These are phyloP conservation scores for Symbiodinium natans DNA, from an alignment of 73 alveolate genomes.

Conservation along the genomic window DNA sequence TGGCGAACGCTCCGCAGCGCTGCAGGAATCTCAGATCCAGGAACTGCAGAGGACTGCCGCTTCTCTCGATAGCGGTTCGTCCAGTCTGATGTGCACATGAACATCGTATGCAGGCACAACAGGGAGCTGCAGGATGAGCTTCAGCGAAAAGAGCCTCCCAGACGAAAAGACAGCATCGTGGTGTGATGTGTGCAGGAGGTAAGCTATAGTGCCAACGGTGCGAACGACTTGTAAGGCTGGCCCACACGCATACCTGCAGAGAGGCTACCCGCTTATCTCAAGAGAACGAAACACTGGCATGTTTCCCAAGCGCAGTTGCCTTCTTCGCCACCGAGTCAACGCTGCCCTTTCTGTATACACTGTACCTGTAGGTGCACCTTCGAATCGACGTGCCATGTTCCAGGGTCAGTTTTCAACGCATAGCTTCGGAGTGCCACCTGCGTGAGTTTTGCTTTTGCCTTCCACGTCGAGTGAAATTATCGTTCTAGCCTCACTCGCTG, in stretches of 20 bases:
- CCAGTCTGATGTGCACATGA: background rate
- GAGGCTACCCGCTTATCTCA: constrained; percentile 51
- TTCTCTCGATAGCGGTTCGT: background rate
- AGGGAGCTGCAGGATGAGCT: constrained; percentile 57
- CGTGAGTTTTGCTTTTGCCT: no score
- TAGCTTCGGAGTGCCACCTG: no score
- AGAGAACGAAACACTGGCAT: constrained; percentile 6
- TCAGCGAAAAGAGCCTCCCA: constrained; percentile 26
- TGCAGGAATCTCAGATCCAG: background rate
- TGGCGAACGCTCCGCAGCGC: background rate
- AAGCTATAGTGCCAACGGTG: background rate
- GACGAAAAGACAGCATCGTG: background rate
- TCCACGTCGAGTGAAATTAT: no score
- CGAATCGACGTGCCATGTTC: no score
- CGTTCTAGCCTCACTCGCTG: no score
- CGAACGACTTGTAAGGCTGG: background rate
- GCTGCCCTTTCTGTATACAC: no score
- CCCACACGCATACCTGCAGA: constrained; percentile 36
- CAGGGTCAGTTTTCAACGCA: no score
- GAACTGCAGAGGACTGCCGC: background rate
- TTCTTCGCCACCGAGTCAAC: no score
- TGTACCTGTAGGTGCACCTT: no score
- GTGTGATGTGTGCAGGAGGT: background rate
- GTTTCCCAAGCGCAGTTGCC: no score
- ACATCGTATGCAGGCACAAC: constrained; percentile 17